Conservation (phyloP, 768 basidiomycete species). For the Phaffia tasmanica region DNA sequence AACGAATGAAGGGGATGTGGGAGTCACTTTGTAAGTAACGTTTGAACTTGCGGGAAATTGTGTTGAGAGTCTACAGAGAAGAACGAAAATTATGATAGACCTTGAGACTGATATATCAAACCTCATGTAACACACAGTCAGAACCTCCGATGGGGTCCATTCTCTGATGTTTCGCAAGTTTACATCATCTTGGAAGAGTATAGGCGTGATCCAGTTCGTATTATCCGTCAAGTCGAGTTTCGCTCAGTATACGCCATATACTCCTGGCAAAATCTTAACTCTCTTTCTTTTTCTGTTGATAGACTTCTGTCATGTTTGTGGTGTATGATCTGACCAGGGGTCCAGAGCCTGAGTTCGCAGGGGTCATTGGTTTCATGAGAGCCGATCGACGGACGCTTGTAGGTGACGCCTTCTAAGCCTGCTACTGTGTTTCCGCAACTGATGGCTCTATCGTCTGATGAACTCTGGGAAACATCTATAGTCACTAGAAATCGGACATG, state of each 20-base stretch:
- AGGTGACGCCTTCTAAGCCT: not conserved
- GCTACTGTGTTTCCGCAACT: no score
- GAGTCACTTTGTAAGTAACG: conserved; percentile 3
- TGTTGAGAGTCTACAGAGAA: not conserved
- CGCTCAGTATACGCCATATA: no score
- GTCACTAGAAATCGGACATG: conserved; percentile 7
- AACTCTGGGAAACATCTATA: not conserved
- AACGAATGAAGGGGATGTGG: not conserved
- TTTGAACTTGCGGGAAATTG: not conserved
- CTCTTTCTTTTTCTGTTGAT: no score
- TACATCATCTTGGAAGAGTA: no score
- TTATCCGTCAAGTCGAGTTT: no score
- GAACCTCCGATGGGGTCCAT: no score
- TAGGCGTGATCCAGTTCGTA: no score
- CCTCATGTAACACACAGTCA: no score
- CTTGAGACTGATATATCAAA: no score
- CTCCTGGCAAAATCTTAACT: no score
- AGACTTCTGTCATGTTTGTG: not conserved
- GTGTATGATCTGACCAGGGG: not conserved
- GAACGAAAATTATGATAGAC: no score
- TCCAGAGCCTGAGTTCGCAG: conserved; percentile 1
- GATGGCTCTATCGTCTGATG: not conserved
- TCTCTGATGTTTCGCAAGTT: no score
- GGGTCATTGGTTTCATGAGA: conserved; percentile 1
- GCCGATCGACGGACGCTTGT: not conserved